phyloP scores from a whole-genome alignment of 2,329 filamentous ascomycete species.

The Macrophomina phaseolina region DNA sequence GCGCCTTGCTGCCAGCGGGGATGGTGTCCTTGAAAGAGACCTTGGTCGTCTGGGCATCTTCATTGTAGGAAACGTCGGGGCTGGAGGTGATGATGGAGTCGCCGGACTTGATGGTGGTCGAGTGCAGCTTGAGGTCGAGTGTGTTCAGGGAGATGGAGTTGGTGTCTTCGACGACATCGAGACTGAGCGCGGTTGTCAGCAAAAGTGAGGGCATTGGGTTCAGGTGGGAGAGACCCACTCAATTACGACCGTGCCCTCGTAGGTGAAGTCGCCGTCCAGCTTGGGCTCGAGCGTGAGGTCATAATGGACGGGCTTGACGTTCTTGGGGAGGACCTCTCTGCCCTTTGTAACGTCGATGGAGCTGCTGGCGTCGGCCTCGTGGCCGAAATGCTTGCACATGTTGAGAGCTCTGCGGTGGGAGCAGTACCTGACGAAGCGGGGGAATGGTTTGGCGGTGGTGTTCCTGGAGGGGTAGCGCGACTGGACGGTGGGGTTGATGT shows the following conservation, averaged over 20 bases:
- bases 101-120: slow-evolving; percentile 69
- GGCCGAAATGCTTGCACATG: slow-evolving; percentile 69
- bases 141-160: slow-evolving; percentile 87
- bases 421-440: slow-evolving; percentile 60
- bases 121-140: slow-evolving; percentile 82
- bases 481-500: slow-evolving; percentile 10
- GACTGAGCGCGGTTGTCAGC: slow-evolving; percentile 49
- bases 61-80: slow-evolving; percentile 74
- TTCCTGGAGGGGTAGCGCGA: slow-evolving; percentile 15
- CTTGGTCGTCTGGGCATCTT: slow-evolving; percentile 79
- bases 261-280: slow-evolving; percentile 79
- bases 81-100: slow-evolving; percentile 65
- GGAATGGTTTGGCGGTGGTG: slow-evolving; percentile 3
- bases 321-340: slow-evolving; percentile 86
- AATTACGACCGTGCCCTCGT: slow-evolving; percentile 82
- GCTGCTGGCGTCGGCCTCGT: slow-evolving; percentile 59
- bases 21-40: slow-evolving; percentile 78
- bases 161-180: slow-evolving; percentile 84
- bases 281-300: slow-evolving; percentile 90
- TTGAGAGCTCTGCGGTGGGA: slow-evolving; percentile 69
- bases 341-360: slow-evolving; percentile 67
- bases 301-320: slow-evolving; percentile 92
- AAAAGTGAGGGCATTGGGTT: neutral
- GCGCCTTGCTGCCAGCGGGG: slow-evolving; percentile 75
- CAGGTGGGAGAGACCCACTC: slow-evolving; percentile 59